Evolutionary conservation across 331 rosid species (phyloP).

Genomic region (Spiraea crenata): DNA sequence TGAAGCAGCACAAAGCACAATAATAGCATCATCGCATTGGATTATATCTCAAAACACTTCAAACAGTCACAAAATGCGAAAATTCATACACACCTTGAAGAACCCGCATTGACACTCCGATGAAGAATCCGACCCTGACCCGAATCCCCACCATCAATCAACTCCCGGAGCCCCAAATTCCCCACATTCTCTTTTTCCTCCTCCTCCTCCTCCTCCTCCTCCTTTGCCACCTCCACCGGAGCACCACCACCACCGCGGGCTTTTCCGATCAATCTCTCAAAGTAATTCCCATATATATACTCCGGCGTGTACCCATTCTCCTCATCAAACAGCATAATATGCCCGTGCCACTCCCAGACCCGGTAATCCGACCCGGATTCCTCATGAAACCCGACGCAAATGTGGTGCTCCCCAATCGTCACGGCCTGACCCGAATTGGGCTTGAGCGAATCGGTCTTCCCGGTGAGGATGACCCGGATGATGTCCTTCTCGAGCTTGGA

Average conservation of each 20-base stretch:
- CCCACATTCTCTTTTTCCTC: constrained; percentile 38
- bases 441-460: constrained; percentile 50
- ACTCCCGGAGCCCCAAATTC: constrained; percentile 64
- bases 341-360: constrained; percentile 99
- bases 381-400: constrained; percentile 76
- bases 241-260: constrained; percentile 8
- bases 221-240: background rate
- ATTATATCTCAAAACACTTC: background rate
- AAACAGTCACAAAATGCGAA: background rate
- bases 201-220: constrained; percentile 25
- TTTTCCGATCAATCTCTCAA: constrained; percentile 51
- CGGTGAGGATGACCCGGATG: constrained; percentile 54
- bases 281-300: constrained; percentile 90
- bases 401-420: constrained; percentile 64
- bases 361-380: constrained; percentile 76
- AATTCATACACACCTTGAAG: constrained; percentile 48
- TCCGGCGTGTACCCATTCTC: constrained; percentile 77
- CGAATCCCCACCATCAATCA: constrained; percentile 56
- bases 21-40: background rate
- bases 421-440: constrained; percentile 93
- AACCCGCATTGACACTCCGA: constrained; percentile 61
- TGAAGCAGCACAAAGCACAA: background rate
- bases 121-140: constrained; percentile 67
- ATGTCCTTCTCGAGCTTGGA: constrained; percentile 68
- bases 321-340: constrained; percentile 73